Percentiles rank a stretch among this genome's conserved stretches.
phyloP scores from a whole-genome alignment of 2,329 filamentous ascomycete species.

The Arthrinium puccinioides region DNA sequence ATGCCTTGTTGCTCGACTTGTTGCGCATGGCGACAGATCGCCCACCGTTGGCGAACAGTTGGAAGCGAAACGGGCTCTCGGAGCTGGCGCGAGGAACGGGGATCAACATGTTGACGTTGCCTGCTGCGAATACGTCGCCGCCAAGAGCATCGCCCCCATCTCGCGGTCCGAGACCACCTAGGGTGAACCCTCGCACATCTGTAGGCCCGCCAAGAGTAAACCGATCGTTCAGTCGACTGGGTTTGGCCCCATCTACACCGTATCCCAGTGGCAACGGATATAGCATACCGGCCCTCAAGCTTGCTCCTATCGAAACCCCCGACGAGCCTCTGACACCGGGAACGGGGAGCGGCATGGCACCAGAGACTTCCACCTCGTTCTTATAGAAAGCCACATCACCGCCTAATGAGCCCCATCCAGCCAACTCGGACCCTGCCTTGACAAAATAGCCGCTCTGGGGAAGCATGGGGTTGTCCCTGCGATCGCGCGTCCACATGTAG shows the following conservation, averaged over 20 bases:
- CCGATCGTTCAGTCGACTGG: constrained; percentile 84
- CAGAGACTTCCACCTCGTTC: constrained; percentile 75
- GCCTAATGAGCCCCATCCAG: constrained; percentile 73
- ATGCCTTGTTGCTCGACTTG: constrained; percentile 22
- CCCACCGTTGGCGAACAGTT: constrained; percentile 87
- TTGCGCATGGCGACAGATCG: constrained; percentile 70
- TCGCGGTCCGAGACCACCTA: constrained; percentile 81
- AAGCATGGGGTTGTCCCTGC: constrained; percentile 76
- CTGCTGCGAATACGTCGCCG: constrained; percentile 87
- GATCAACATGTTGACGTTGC: constrained; percentile 76
- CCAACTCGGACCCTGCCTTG: constrained; percentile 74
- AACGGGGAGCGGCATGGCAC: constrained; percentile 65
- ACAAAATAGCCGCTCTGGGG: constrained; percentile 76
- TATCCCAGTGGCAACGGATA: constrained; percentile 70
- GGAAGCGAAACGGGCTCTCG: constrained; percentile 78
- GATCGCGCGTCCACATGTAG: constrained; percentile 74
- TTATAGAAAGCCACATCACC: constrained; percentile 95
- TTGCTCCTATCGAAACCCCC: constrained; percentile 75
- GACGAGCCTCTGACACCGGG: constrained; percentile 62
- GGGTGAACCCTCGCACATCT: constrained; percentile 87
- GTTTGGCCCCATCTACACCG: constrained; percentile 42
- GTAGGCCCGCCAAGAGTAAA: constrained; percentile 93
- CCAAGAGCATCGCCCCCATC: constrained; percentile 82
- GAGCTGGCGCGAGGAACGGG: constrained; percentile 76
- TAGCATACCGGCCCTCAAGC: constrained; percentile 73